Conservation (phyloP, 2,329 filamentous ascomycete genomes). For the Arthrobotrys entomopaga region DNA sequence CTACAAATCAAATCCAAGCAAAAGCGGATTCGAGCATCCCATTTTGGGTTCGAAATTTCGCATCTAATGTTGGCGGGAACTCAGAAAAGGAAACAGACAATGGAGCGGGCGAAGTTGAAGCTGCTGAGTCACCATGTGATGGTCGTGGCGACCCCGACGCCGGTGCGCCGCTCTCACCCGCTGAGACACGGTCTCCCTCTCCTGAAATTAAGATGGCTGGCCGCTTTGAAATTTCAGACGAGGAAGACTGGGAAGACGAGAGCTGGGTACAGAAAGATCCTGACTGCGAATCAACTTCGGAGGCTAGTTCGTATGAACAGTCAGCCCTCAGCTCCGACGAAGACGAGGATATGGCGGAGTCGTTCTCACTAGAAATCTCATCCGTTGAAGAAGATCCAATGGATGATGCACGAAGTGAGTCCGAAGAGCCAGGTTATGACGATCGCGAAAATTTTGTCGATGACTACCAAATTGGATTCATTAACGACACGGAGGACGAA, state of each 20-base stretch:
- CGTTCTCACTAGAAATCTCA: conserved; percentile 21
- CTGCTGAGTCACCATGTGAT: conserved; percentile 19
- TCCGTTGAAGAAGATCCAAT: conserved; percentile 41
- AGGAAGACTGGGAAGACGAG: conserved; percentile 19
- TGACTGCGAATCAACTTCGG: conserved; percentile 4
- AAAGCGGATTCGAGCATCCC: conserved; percentile 29
- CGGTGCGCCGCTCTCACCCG: conserved; percentile 8
- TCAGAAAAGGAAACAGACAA: not conserved
- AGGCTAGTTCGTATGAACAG: conserved; percentile 4
- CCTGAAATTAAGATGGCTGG: conserved; percentile 32
- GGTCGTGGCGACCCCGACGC: conserved; percentile 9
- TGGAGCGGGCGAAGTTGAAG: not conserved
- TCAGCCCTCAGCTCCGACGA: conserved; percentile 42
- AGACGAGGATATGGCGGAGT: conserved; percentile 54
- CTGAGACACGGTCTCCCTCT: conserved; percentile 36
- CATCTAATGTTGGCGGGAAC: not conserved
- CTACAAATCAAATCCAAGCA: not conserved
- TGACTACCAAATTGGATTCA: no score
- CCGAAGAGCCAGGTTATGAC: conserved; percentile 7
- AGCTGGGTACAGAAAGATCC: not conserved
- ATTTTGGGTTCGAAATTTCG: conserved; percentile 45
- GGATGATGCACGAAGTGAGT: conserved; percentile 43
- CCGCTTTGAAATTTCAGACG: conserved; percentile 28
- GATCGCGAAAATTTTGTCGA: no score
- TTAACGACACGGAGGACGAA: conserved; percentile 28